Evolutionary conservation across 495 filamentous ascomycete genomes (phyloP).

Genomic region (Cercophora newfieldiana): DNA sequence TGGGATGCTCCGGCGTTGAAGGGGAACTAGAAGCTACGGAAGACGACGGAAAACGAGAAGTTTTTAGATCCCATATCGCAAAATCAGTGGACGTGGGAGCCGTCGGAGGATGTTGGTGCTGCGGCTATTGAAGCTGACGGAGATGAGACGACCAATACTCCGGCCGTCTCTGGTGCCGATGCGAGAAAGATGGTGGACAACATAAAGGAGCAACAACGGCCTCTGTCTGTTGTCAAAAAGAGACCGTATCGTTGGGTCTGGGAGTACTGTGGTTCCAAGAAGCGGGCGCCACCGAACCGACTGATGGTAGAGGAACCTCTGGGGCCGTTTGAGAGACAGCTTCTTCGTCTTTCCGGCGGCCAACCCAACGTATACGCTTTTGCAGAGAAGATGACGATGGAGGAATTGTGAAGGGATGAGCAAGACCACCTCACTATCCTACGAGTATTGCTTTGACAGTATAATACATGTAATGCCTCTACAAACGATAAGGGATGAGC

Average conservation of each 20-base stretch:
- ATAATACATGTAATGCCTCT: not conserved
- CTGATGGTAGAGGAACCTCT: constrained; percentile 51
- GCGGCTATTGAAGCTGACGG: not conserved
- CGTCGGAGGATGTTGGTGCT: constrained; percentile 2
- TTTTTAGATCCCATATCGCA: constrained; percentile 39
- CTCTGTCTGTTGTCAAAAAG: constrained; percentile 1
- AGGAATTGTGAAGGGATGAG: not conserved
- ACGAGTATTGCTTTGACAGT: not conserved
- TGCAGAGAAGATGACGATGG: constrained; percentile 33
- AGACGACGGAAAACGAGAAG: constrained; percentile 25
- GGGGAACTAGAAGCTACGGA: constrained; percentile 41
- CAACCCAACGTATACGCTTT: constrained; percentile 38
- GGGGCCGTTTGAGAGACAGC: constrained; percentile 50
- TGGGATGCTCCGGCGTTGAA: constrained; percentile 57
- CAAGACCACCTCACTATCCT: not conserved
- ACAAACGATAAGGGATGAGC: too few relatives aligned
- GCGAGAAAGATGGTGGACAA: constrained; percentile 8
- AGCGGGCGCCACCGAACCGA: constrained; percentile 35
- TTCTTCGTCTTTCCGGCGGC: constrained; percentile 46
- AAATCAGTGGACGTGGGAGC: constrained; percentile 38
- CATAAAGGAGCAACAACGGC: constrained; percentile 19
- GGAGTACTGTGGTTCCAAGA: constrained; percentile 49
- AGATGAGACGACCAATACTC: constrained; percentile 1
- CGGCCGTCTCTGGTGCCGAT: not conserved
- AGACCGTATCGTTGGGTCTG: constrained; percentile 48